Percentiles rank a stretch among this genome's conserved stretches.
These are phyloP conservation scores for Pichia sp. DNA, from an alignment of 1,139 yeast species.

Conservation along the genomic window DNA sequence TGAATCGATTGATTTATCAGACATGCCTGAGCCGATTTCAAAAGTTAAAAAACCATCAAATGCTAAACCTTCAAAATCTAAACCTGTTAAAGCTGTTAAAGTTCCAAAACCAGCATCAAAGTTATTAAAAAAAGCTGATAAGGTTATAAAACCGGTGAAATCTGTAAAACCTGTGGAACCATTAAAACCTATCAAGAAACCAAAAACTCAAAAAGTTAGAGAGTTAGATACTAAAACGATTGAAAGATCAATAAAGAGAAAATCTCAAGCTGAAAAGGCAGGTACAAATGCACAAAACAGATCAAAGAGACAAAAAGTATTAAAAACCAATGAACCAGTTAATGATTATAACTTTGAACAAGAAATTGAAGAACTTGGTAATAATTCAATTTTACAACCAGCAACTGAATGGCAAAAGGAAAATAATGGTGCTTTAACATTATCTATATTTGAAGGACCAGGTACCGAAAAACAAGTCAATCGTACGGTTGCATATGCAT, in stretches of 20 bases:
- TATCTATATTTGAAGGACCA: conserved; percentile 51
- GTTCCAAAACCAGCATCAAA: too few species aligned
- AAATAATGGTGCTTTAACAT: conserved; percentile 35
- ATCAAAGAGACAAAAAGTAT: too few species aligned
- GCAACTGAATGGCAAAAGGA: conserved; percentile 53
- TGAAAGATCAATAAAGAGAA: too few species aligned
- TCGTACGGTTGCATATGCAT: conserved; percentile 64
- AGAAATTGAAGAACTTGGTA: background rate
- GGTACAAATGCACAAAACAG: too few species aligned
- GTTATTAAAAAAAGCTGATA: background rate
- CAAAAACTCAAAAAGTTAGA: too few species aligned
- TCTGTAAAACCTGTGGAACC: too few species aligned
- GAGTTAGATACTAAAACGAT: too few species aligned
- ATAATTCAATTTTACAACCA: background rate
- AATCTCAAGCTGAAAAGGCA: too few species aligned
- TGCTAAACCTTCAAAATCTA: background rate
- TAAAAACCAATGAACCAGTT: too few species aligned
- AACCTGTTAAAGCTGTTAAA: too few species aligned
- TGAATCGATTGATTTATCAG: conserved; percentile 5
- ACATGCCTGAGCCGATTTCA: background rate
- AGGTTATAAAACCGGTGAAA: background rate
- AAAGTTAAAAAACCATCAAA: background rate
- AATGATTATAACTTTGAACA: too few species aligned
- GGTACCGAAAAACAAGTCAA: conserved; percentile 39
- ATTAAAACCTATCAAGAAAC: too few species aligned